These are phyloP conservation scores for Pleurotus tuber-regium DNA, from an alignment of 768 basidiomycete genomes.

Conservation along the genomic window DNA sequence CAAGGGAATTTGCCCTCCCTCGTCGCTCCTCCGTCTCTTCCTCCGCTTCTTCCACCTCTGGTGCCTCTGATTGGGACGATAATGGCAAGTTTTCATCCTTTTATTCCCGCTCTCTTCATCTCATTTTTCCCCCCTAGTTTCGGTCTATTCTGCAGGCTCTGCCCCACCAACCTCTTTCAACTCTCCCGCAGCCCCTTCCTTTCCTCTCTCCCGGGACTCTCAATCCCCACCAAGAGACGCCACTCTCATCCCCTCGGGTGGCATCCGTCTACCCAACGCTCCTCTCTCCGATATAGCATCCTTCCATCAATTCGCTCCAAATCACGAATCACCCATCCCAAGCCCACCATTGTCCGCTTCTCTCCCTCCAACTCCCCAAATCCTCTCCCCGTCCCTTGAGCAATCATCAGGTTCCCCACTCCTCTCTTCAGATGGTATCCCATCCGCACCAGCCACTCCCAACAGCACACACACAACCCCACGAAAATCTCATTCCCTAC, in stretches of 20 bases:
- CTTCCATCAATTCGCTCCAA: too few relatives aligned
- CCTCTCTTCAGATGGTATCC: background rate
- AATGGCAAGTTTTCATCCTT: slow-evolving; percentile 49
- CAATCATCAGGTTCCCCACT: too few relatives aligned
- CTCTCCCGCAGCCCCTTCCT: slow-evolving; percentile 59
- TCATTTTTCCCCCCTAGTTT: slow-evolving; percentile 29
- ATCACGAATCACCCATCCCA: too few relatives aligned
- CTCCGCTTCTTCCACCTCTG: slow-evolving; percentile 53
- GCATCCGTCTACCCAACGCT: slow-evolving; percentile 75
- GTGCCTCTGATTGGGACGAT: slow-evolving; percentile 81
- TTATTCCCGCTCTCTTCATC: slow-evolving; percentile 18
- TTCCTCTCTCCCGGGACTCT: slow-evolving; percentile 56
- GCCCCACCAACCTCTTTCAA: slow-evolving; percentile 64
- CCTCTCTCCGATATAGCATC: slow-evolving; percentile 71
- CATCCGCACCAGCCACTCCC: background rate
- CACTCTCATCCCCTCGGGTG: slow-evolving; percentile 26
- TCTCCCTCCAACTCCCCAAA: slow-evolving; percentile 18
- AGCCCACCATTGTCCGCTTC: slow-evolving; percentile 20
- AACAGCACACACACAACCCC: background rate
- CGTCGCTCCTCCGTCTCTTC: slow-evolving; percentile 67
- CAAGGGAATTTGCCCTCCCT: slow-evolving; percentile 45
- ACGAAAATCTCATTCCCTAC: background rate
- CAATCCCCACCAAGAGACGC: slow-evolving; percentile 38
- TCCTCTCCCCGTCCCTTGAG: slow-evolving; percentile 9
- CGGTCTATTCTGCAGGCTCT: slow-evolving; percentile 57